Conservation (phyloP, 345 rosid species). For the Eucalyptus cladocalyx region DNA sequence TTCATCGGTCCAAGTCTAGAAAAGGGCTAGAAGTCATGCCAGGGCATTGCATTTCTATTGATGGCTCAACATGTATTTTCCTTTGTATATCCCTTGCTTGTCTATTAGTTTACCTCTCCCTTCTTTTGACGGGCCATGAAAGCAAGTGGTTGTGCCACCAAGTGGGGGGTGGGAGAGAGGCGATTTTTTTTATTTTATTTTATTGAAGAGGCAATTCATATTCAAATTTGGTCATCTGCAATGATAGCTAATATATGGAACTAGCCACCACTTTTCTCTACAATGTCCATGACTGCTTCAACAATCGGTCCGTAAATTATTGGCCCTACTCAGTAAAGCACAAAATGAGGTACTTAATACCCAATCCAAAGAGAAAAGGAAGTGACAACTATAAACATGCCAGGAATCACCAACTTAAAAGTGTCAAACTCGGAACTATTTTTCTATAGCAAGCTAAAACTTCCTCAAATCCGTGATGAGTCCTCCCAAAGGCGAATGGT, state of each 20-base stretch:
- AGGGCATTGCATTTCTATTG: not conserved
- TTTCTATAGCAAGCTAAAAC: conserved; percentile 61
- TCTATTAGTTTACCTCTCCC: not conserved
- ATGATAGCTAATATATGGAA: conserved; percentile 83
- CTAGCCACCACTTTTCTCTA: conserved; percentile 86
- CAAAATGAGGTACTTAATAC: not conserved
- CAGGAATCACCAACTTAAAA: conserved; percentile 38
- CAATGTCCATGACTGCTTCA: conserved; percentile 80
- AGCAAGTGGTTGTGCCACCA: not conserved
- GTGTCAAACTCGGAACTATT: conserved; percentile 61
- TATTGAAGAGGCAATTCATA: not conserved
- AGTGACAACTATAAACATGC: not conserved
- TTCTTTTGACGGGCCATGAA: not conserved
- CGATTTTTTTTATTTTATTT: too few relatives aligned
- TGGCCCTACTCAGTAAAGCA: conserved; percentile 37
- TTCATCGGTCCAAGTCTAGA: not conserved
- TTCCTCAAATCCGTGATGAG: conserved; percentile 70
- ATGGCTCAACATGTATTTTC: not conserved
- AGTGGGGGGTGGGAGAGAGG: not conserved
- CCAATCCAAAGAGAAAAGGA: not conserved
- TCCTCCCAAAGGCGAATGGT: too few relatives aligned
- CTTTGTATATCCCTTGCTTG: not conserved
- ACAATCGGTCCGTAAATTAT: conserved; percentile 85
- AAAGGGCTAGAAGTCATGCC: not conserved
- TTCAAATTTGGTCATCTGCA: conserved; percentile 76